Conservation (phyloP, 2,329 filamentous ascomycete genomes). For the Xylaria sp. region DNA sequence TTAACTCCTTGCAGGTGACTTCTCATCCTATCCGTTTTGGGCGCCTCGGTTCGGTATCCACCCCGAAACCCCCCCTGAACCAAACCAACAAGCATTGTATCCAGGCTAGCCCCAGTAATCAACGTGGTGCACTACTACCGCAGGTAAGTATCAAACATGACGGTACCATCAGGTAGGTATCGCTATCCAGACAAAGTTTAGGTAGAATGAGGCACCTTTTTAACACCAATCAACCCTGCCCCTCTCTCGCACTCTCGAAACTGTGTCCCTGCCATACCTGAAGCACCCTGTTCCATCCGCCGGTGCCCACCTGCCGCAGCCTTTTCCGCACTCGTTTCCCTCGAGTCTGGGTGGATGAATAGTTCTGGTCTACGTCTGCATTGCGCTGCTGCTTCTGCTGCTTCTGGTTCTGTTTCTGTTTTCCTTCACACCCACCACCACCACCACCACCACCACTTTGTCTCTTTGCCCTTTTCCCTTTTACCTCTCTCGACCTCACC, state of each 20-base stretch:
- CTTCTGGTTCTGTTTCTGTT: conserved; percentile 5
- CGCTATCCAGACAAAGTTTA: background rate
- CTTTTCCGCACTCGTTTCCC: conserved; percentile 29
- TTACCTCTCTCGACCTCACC: background rate
- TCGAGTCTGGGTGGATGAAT: background rate
- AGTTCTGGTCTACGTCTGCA: conserved; percentile 15
- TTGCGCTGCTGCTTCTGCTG: conserved; percentile 6
- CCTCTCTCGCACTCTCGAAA: conserved; percentile 40
- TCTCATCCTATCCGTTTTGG: conserved; percentile 17
- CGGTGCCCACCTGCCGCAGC: conserved; percentile 25
- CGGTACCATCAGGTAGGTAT: background rate
- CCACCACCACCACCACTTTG: conserved; percentile 1
- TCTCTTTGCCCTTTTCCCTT: conserved; percentile 3
- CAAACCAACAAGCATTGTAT: conserved; percentile 13
- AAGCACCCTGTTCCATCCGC: conserved; percentile 20
- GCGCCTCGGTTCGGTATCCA: conserved; percentile 17
- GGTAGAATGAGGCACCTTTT: conserved; percentile 28
- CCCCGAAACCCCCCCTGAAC: conserved; percentile 23
- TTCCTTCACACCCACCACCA: conserved; percentile 26
- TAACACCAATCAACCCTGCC: conserved; percentile 39
- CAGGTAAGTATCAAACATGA: background rate
- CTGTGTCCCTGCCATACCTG: conserved; percentile 21
- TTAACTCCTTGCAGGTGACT: background rate
- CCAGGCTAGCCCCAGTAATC: conserved; percentile 14
- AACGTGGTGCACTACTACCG: conserved; percentile 26